Percentiles rank a stretch among this genome's conserved stretches.
These are phyloP conservation scores for Diutina sp. DNA, from an alignment of 1,139 yeast genomes.

Conservation along the genomic window DNA sequence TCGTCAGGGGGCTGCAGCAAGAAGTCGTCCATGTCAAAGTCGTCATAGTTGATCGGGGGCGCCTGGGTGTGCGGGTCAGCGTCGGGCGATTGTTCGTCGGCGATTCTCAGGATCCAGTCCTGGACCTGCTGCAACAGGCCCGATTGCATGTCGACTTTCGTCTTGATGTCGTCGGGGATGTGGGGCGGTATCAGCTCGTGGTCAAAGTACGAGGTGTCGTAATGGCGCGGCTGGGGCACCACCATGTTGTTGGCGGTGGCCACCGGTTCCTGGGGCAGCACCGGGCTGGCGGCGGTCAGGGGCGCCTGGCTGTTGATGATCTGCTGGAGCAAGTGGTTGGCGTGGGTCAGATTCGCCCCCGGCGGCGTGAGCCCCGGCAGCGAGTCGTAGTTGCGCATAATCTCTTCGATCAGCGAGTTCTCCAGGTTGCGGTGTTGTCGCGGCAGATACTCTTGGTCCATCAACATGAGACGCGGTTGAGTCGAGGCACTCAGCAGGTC, in stretches of 20 bases:
- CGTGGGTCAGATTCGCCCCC: not conserved
- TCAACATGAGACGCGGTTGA: constrained; percentile 29
- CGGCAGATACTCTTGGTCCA: constrained; percentile 20
- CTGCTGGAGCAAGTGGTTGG: constrained; percentile 2
- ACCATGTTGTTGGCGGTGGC: constrained; percentile 5
- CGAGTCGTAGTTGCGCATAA: constrained; percentile 1
- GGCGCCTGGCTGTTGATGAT: constrained; percentile 3
- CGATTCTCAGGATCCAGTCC: constrained; percentile 41
- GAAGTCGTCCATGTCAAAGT: not conserved
- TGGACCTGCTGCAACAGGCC: constrained; percentile 45
- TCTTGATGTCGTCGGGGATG: not conserved
- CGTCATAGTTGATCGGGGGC: not conserved
- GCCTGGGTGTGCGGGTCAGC: not conserved
- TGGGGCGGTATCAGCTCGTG: constrained; percentile 1
- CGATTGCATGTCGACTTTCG: constrained; percentile 30
- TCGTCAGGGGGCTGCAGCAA: not conserved
- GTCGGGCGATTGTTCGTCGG: constrained; percentile 7
- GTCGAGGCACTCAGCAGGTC: constrained; percentile 3
- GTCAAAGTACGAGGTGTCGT: not conserved
- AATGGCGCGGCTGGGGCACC: constrained; percentile 5
- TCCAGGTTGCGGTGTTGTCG: not conserved
- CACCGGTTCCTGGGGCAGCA: constrained; percentile 4
- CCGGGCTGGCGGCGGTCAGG: not conserved
- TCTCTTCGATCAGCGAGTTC: constrained; percentile 1
- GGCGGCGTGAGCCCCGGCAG: not conserved